These are phyloP conservation scores for Tulasnella sp. DNA, from an alignment of 768 basidiomycete species.

Conservation along the genomic window DNA sequence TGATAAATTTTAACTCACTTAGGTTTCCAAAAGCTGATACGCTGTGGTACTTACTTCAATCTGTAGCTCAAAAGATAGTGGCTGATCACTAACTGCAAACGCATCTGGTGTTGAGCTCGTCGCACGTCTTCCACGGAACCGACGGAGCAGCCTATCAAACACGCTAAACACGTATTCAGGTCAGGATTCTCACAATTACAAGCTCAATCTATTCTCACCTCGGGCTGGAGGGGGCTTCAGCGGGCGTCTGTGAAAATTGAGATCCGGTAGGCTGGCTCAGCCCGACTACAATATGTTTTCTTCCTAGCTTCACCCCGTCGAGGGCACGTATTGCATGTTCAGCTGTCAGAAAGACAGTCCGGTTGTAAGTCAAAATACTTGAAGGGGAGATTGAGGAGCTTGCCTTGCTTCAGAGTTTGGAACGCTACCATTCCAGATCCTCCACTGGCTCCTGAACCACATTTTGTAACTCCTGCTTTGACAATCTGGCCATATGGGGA, in stretches of 20 bases:
- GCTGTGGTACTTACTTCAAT: too few species aligned
- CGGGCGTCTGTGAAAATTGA: conserved; percentile 58
- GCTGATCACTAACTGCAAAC: too few species aligned
- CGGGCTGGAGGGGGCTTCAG: too few species aligned
- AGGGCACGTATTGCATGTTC: conserved; percentile 59
- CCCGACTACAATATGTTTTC: conserved; percentile 71
- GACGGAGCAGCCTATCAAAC: too few species aligned
- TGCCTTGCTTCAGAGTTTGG: conserved; percentile 73
- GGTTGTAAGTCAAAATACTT: neutral
- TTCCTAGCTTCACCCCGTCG: conserved; percentile 61
- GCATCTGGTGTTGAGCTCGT: too few species aligned
- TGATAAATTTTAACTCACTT: too few species aligned
- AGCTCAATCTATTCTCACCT: too few species aligned
- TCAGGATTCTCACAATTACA: too few species aligned
- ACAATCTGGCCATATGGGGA: conserved; percentile 82
- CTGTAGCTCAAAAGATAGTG: too few species aligned
- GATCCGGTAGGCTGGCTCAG: conserved; percentile 85
- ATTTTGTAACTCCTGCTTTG: conserved; percentile 86
- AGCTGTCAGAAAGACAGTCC: conserved; percentile 38
- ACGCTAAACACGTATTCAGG: too few species aligned
- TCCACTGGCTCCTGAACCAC: conserved; percentile 64
- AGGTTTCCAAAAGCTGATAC: too few species aligned
- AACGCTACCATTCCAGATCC: conserved; percentile 88
- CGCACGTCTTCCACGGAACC: too few species aligned
- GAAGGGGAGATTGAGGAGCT: conserved; percentile 4